phyloP scores from a whole-genome alignment of 805 yeast species.

The Ogataea paraovalis region DNA sequence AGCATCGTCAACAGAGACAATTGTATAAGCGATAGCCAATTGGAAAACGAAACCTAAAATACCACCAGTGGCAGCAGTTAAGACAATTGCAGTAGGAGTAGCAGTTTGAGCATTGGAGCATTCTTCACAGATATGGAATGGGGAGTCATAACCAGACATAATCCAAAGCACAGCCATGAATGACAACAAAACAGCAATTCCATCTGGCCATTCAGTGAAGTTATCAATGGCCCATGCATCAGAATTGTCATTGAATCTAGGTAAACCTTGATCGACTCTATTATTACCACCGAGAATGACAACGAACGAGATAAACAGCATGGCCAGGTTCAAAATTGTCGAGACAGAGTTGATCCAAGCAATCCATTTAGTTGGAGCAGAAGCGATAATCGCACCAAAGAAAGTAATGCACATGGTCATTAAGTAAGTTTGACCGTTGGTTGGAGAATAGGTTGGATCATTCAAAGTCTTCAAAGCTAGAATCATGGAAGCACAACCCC shows the following conservation, averaged over 20 bases:
- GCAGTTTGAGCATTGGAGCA: slow-evolving; percentile 58
- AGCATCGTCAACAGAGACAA: slow-evolving; percentile 44
- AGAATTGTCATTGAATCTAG: slow-evolving; percentile 45
- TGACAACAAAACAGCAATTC: slow-evolving; percentile 51
- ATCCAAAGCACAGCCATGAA: slow-evolving; percentile 61
- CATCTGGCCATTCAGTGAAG: slow-evolving; percentile 57
- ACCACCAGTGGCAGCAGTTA: slow-evolving; percentile 54
- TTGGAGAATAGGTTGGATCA: slow-evolving; percentile 37
- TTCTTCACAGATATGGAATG: slow-evolving; percentile 69
- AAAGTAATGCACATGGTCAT: slow-evolving; percentile 48
- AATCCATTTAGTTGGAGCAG: slow-evolving; percentile 50
- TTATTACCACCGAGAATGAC: slow-evolving; percentile 48
- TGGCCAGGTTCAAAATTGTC: slow-evolving; percentile 43
- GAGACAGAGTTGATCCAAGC: slow-evolving; percentile 51
- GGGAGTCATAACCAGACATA: slow-evolving; percentile 71
- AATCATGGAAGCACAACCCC: slow-evolving; percentile 53
- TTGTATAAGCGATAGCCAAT: slow-evolving; percentile 58
- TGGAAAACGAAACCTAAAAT: slow-evolving; percentile 51
- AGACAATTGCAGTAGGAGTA: slow-evolving; percentile 61
- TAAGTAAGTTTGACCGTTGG: slow-evolving; percentile 47
- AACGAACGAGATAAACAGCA: slow-evolving; percentile 47
- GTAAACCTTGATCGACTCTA: slow-evolving; percentile 32
- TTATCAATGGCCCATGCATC: slow-evolving; percentile 52
- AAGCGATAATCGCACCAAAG: slow-evolving; percentile 43
- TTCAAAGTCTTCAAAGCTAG: slow-evolving; percentile 44